These are phyloP conservation scores for Rosa hybrid DNA, from an alignment of 331 rosid genomes.

Conservation along the genomic window DNA sequence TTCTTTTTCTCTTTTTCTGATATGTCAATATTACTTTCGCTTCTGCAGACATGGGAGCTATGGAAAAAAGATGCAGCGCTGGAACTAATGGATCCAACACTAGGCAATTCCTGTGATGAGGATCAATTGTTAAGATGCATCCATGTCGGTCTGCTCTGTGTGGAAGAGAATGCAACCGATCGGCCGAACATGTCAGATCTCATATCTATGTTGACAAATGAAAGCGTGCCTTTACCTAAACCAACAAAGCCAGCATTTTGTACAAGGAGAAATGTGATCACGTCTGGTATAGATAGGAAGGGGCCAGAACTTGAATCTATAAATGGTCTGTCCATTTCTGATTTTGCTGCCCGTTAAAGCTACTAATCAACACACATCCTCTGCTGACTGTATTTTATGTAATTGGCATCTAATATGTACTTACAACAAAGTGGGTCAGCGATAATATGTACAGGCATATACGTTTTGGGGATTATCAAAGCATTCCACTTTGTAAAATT, in stretches of 20 bases:
- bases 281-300: neutral
- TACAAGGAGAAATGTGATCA: neutral
- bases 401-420: neutral
- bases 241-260: slow-evolving; percentile 1
- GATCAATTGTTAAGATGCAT: neutral
- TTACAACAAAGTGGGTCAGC: neutral
- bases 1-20: neutral
- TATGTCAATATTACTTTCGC: neutral
- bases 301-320: neutral
- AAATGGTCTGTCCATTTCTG: neutral
- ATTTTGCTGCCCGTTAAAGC: neutral
- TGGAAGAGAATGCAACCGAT: neutral
- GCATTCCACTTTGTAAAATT: neutral
- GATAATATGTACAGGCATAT: neutral
- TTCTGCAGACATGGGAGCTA: neutral
- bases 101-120: neutral
- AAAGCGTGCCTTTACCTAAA: neutral
- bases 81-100: neutral
- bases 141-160: neutral
- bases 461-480: neutral
- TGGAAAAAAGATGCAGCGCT: neutral
- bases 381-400: neutral
- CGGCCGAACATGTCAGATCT: neutral
- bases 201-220: neutral
- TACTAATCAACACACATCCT: neutral